Evolutionary conservation across 768 basidiomycete species (phyloP).

Genomic region (Suillus tomentosus): DNA sequence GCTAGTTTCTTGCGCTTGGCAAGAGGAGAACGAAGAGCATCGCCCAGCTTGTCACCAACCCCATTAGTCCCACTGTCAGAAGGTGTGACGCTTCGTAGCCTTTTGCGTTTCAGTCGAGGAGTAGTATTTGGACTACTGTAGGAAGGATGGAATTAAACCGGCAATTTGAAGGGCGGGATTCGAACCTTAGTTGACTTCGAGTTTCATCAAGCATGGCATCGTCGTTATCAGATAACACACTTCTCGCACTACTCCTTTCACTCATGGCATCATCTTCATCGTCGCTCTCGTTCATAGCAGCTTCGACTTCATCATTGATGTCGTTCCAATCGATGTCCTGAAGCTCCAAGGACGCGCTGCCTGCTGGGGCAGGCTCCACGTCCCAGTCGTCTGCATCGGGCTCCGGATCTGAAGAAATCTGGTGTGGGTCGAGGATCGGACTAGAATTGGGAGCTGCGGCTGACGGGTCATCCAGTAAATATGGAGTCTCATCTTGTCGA

Average conservation of each 20-base stretch:
- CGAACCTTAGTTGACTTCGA: conserved; percentile 47
- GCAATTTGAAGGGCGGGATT: conserved; percentile 24
- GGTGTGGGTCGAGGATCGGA: conserved; percentile 48
- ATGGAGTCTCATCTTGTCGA: conserved; percentile 75
- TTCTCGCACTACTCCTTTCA: conserved; percentile 46
- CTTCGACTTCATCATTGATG: conserved; percentile 86
- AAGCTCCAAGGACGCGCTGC: conserved; percentile 45
- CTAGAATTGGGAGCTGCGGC: conserved; percentile 41
- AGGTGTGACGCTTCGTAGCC: conserved; percentile 71
- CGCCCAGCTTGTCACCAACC: conserved; percentile 33
- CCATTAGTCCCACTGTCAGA: conserved; percentile 52
- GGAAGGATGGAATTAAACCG: conserved; percentile 12
- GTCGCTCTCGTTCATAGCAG: conserved; percentile 80
- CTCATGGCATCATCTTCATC: conserved; percentile 46
- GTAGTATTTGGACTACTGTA: conserved; percentile 41
- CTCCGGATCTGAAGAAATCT: conserved; percentile 67
- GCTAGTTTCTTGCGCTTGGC: conserved; percentile 81
- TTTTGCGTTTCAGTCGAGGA: conserved; percentile 60
- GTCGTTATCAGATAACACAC: conserved; percentile 54
- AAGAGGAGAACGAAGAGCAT: conserved; percentile 63
- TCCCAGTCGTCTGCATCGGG: conserved; percentile 74
- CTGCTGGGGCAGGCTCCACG: conserved; percentile 39
- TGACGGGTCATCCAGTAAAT: conserved; percentile 67
- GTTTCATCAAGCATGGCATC: conserved; percentile 47
- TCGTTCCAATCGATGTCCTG: conserved; percentile 78